A percentile compares a stretch with the other conserved stretches of the same genome.
Evolutionary conservation across 176 grass and related monocot species (phyloP).

Genomic region (Elaeis guineensis): DNA sequence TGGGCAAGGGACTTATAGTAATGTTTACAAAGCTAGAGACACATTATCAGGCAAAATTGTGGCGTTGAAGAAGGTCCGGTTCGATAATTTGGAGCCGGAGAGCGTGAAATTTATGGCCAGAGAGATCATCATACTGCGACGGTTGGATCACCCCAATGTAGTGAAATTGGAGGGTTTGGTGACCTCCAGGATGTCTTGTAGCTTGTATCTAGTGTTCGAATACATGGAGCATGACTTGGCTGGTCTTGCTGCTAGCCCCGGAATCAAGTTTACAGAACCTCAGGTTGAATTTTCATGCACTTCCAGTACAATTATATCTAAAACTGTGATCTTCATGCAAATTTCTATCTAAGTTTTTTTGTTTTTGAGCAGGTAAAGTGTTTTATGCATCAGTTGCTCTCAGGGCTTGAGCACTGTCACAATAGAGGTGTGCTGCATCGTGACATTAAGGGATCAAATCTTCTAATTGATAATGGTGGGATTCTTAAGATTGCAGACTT

Average conservation of each 20-base stretch:
- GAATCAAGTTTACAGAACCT: constrained; percentile 10
- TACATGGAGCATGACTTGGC: constrained; percentile 22
- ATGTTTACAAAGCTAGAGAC: constrained; percentile 20
- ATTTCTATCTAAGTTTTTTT: not conserved
- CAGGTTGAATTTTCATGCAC: constrained; percentile 4
- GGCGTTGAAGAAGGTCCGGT: constrained; percentile 18
- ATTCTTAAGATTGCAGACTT: constrained; percentile 18
- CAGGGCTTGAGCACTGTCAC: constrained; percentile 21
- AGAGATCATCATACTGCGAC: constrained; percentile 18
- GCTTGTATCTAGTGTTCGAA: constrained; percentile 21
- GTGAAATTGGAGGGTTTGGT: constrained; percentile 16
- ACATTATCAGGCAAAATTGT: constrained; percentile 9
- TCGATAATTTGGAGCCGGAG: constrained; percentile 12
- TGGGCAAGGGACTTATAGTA: constrained; percentile 22
- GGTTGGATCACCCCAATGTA: constrained; percentile 18
- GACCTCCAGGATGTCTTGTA: constrained; percentile 21
- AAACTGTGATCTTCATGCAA: not conserved
- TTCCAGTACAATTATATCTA: not conserved
- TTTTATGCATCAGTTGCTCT: constrained; percentile 14
- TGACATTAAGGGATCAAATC: constrained; percentile 21
- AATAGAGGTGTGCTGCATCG: constrained; percentile 14
- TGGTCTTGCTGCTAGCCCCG: constrained; percentile 16
- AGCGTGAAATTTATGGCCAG: constrained; percentile 20
- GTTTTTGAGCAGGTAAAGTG: constrained; percentile 10
- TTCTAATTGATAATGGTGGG: constrained; percentile 13